Evolutionary conservation across 1,284 basidiomycete genomes (phyloP).

Genomic region (Wolfiporia cocos): DNA sequence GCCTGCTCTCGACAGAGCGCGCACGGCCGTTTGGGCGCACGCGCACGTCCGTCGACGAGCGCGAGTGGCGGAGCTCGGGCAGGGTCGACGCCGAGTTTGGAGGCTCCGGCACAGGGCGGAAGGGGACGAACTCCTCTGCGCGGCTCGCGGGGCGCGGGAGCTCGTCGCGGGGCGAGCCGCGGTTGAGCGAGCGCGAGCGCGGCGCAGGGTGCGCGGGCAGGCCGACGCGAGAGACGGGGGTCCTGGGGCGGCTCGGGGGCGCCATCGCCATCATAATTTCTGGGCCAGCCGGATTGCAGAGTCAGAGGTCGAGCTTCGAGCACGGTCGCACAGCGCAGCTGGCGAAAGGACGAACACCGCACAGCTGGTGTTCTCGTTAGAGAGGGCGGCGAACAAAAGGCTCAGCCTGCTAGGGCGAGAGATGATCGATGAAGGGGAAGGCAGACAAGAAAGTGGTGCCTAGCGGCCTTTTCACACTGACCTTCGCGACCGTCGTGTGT

Average conservation of each 20-base stretch:
- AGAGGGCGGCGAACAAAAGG: constrained; percentile 11
- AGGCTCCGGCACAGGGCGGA: constrained; percentile 13
- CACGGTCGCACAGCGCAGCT: constrained; percentile 11
- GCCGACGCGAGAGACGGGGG: constrained; percentile 19
- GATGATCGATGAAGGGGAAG: constrained; percentile 7
- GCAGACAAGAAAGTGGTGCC: constrained; percentile 2
- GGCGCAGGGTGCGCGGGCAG: constrained; percentile 22
- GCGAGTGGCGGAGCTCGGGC: constrained; percentile 20
- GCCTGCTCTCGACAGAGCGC: constrained; percentile 14
- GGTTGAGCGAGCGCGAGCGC: constrained; percentile 17
- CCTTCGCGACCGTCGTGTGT: neutral
- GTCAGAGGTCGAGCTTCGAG: neutral
- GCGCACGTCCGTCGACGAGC: constrained; percentile 19
- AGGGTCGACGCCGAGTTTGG: constrained; percentile 9
- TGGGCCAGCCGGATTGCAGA: too few relatives aligned
- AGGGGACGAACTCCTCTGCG: constrained; percentile 16
- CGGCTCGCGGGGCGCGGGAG: constrained; percentile 17
- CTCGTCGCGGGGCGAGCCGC: constrained; percentile 10
- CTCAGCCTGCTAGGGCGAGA: constrained; percentile 12
- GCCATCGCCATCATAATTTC: constrained; percentile 13
- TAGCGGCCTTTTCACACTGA: constrained; percentile 3
- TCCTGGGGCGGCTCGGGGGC: constrained; percentile 17
- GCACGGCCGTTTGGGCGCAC: constrained; percentile 12
- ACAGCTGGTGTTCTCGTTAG: constrained; percentile 14
- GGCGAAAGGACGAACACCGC: constrained; percentile 12